These are phyloP conservation scores for Luffa aegyptiaca DNA, from an alignment of 306 rosid genomes.

Conservation along the genomic window DNA sequence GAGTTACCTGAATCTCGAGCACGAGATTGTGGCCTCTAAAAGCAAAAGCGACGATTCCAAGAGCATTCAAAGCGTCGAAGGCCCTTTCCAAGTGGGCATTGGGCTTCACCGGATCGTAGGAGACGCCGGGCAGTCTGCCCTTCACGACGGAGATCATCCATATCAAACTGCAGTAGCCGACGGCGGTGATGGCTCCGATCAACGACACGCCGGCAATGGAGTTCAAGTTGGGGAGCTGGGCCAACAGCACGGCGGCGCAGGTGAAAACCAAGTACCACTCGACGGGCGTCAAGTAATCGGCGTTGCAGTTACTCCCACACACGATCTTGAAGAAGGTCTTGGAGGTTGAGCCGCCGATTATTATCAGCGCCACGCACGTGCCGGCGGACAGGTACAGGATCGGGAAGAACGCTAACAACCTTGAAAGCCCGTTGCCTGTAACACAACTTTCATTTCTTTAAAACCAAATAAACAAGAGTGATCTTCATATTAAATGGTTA, in stretches of 20 bases:
- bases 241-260: conserved; percentile 27
- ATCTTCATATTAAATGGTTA: no score
- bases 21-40: conserved; percentile 51
- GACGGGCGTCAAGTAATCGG: conserved; percentile 19
- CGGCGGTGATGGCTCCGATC: conserved; percentile 37
- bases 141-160: conserved; percentile 30
- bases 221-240: conserved; percentile 42
- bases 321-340: conserved; percentile 23
- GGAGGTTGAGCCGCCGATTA: conserved; percentile 32
- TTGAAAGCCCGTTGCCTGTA: conserved; percentile 23
- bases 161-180: conserved; percentile 29
- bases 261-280: conserved; percentile 46
- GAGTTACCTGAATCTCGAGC: conserved; percentile 45
- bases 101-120: conserved; percentile 17
- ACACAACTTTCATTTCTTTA: neutral
- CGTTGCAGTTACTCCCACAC: conserved; percentile 24
- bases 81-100: neutral
- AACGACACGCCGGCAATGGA: conserved; percentile 42
- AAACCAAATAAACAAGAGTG: no score
- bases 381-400: conserved; percentile 35
- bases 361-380: conserved; percentile 25
- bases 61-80: conserved; percentile 31
- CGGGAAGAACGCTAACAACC: conserved; percentile 21
- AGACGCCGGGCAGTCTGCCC: conserved; percentile 29
- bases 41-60: conserved; percentile 47